phyloP scores from a whole-genome alignment of 495 filamentous ascomycete genomes.

The Xylaria flabelliformis region DNA sequence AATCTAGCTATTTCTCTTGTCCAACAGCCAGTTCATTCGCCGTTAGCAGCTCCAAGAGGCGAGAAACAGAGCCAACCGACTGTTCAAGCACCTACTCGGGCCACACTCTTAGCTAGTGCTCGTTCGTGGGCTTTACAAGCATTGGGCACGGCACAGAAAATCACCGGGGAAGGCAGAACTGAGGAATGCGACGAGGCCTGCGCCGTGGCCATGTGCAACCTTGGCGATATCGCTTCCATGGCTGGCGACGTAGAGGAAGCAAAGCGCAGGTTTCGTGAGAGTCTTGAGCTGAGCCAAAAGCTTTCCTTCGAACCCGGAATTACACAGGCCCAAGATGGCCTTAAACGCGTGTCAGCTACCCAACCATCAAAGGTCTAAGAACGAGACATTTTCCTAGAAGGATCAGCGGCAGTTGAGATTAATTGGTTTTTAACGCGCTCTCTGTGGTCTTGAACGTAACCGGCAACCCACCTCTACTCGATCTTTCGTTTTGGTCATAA shows the following conservation, averaged over 20 bases:
- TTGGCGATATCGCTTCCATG: constrained; percentile 81
- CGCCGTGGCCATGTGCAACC: constrained; percentile 81
- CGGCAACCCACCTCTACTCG: not conserved
- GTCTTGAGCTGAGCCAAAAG: constrained; percentile 64
- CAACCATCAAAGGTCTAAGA: not conserved
- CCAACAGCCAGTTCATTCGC: constrained; percentile 63
- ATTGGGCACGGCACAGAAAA: constrained; percentile 38
- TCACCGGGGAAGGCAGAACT: constrained; percentile 61
- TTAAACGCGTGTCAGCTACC: constrained; percentile 55
- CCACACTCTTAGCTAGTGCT: constrained; percentile 50
- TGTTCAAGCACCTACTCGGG: constrained; percentile 50
- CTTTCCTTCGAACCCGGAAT: constrained; percentile 71
- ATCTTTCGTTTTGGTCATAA: not conserved
- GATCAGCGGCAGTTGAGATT: not conserved
- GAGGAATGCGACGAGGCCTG: constrained; percentile 88
- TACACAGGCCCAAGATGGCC: constrained; percentile 61
- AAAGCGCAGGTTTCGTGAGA: constrained; percentile 65
- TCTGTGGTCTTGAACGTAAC: not conserved
- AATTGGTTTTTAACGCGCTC: not conserved
- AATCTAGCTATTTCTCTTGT: constrained; percentile 72
- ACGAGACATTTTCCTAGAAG: not conserved
- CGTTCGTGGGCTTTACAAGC: constrained; percentile 41
- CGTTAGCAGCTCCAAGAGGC: constrained; percentile 33
- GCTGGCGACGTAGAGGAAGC: constrained; percentile 70
- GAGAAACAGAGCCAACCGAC: constrained; percentile 33